Base-by-base conservation (phyloP, 192 early-diverging fungal genomes). In the Lobulomyces angularis region DNA sequence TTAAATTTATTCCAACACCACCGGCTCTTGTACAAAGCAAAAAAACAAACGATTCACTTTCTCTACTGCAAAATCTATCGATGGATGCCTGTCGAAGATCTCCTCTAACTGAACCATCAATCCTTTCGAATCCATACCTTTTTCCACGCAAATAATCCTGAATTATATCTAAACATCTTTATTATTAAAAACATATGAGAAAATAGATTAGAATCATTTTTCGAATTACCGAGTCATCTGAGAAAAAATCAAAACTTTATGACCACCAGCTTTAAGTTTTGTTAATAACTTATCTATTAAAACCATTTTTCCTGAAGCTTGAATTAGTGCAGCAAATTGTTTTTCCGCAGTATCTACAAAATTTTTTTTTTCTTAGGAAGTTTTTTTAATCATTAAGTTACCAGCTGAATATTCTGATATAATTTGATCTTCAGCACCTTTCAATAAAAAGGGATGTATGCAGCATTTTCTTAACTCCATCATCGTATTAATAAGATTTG, bases 391-490 rank as follows among this genome's bases (percentile, higher is more conserved):
- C n/a, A n/a, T n/a, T n/a, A n/a, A 1, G 8, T 14, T 27, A 8
- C 27, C 41, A 7, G 14, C 14, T 42, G 41, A n/a, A 38, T 16
- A 48, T 5, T 8, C 11, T 14, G 27, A n/a, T 27, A 16, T 36
- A 36, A 9, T n/a, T 37, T 27, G 14, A n/a, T 19, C 50, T 16
- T 37, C 6, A 34, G 20, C 23, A 59, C 58, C 63, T 24, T 74
- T 71, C 14, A 89, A 62, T 14, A 89, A 59, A 36, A 82, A 89
- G 9, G 86, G 86, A 50, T 89, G 86, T 31, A 85, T 87, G 49
- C 86, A 89, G 46, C 84, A 87, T 57, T 89, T 89, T 22, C 86
- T 76, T 23, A 89, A 67, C 48, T 89, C 81, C 64, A 89, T 87
- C 81, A 89, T 84, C 2, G 83, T 74, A 47, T 89, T 89, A 27